phyloP scores from a whole-genome alignment of 2,329 filamentous ascomycete genomes.

The Cladosporium sp. region DNA sequence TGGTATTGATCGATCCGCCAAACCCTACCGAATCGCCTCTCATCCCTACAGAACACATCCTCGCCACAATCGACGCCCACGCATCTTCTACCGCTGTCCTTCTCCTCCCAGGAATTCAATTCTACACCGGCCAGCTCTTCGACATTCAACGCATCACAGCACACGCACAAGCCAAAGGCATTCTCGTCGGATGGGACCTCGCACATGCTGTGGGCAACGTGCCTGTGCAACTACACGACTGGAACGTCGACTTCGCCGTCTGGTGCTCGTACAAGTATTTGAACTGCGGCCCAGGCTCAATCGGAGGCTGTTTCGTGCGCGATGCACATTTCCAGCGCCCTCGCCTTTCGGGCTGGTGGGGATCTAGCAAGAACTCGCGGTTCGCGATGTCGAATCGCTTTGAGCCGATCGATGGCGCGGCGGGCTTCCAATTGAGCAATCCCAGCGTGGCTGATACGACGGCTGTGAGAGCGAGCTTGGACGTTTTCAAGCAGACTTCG shows the following conservation, averaged over 20 bases:
- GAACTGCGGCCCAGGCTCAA: slow-evolving; percentile 81
- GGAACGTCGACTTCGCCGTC: slow-evolving; percentile 86
- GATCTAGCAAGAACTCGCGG: slow-evolving; percentile 70
- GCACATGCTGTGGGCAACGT: slow-evolving; percentile 87
- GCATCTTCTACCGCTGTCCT: slow-evolving; percentile 71
- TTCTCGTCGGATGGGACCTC: slow-evolving; percentile 82
- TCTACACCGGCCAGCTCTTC: slow-evolving; percentile 86
- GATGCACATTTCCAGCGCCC: slow-evolving; percentile 63
- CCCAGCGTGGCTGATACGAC: slow-evolving; percentile 77
- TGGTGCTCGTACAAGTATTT: slow-evolving; percentile 98
- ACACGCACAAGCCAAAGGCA: slow-evolving; percentile 68
- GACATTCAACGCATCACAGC: slow-evolving; percentile 79
- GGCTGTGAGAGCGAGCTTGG: slow-evolving; percentile 70
- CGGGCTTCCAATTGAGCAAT: slow-evolving; percentile 83
- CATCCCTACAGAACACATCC: slow-evolving; percentile 68
- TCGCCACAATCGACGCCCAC: slow-evolving; percentile 72
- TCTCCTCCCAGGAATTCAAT: slow-evolving; percentile 83
- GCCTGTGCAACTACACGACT: slow-evolving; percentile 75
- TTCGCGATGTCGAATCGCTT: slow-evolving; percentile 86
- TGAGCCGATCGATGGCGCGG: slow-evolving; percentile 73
- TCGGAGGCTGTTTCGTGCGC: slow-evolving; percentile 79
- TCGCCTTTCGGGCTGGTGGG: slow-evolving; percentile 83
- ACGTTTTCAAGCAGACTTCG: slow-evolving; percentile 69
- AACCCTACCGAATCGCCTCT: slow-evolving; percentile 47
- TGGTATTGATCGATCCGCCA: slow-evolving; percentile 71